Conservation (phyloP, 495 filamentous ascomycete genomes). For the Aspergillus diversus region DNA sequence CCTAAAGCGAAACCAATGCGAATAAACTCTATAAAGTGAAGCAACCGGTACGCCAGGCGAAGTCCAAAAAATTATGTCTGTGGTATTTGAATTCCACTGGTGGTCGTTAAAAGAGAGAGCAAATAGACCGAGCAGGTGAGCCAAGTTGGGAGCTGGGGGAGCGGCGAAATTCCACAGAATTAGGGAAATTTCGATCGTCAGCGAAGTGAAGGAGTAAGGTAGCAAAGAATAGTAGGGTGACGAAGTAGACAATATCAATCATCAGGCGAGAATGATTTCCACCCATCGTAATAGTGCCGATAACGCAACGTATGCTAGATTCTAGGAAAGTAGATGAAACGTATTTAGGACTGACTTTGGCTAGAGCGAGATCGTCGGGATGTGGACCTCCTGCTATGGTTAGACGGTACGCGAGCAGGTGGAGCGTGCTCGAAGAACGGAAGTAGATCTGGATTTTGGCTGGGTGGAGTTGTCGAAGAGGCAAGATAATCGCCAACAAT, state of each 20-base stretch:
- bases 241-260: too few species aligned
- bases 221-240: too few species aligned
- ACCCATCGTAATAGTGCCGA: neutral
- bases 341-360: conserved; percentile 32
- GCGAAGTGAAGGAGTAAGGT: too few species aligned
- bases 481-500: conserved; percentile 52
- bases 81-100: neutral
- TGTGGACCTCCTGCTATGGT: conserved; percentile 40
- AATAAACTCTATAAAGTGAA: conserved; percentile 7
- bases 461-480: conserved; percentile 54
- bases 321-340: neutral
- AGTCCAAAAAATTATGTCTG: conserved; percentile 4
- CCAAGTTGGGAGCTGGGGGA: too few species aligned
- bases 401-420: conserved; percentile 41
- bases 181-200: too few species aligned
- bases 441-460: conserved; percentile 59
- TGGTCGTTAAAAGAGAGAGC: neutral
- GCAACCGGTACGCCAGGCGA: conserved; percentile 13
- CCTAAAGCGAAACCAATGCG: conserved; percentile 5
- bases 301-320: neutral
- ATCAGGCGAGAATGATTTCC: too few species aligned
- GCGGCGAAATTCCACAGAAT: too few species aligned
- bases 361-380: conserved; percentile 47
- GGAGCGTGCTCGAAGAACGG: conserved; percentile 55
- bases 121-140: too few species aligned